Base-by-base conservation (phyloP, 495 filamentous ascomycete genomes). In the Cercophora sp. region DNA sequence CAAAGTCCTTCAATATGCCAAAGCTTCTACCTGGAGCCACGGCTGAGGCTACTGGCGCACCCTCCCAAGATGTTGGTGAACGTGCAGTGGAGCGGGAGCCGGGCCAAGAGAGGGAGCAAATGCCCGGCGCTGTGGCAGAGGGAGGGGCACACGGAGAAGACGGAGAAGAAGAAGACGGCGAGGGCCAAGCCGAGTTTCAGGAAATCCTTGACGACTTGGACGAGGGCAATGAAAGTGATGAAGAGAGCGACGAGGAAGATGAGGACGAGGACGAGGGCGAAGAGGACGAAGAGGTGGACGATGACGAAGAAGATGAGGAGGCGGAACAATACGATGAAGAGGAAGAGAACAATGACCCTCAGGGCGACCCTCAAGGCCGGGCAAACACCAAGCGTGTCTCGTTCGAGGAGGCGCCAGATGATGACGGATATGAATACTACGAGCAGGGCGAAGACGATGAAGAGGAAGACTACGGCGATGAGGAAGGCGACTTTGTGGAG, bases 341-440 rank as follows among this genome's bases (percentile, higher is more conserved):
- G 5, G 46, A 57, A 22, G 44, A 51, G 20, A 50, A 49, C 4
- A 51, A 48, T 11, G 43, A 48, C 11, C n/a, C n/a, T n/a, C n/a
- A n/a, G n/a, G n/a, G n/a, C n/a, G n/a, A n/a, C n/a, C n/a, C n/a
- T n/a, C n/a, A n/a, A n/a, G n/a, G n/a, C n/a, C n/a, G n/a, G n/a
- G n/a, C n/a, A n/a, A n/a, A n/a, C n/a, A n/a, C n/a, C n/a, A n/a
- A n/a, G n/a, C n/a, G n/a, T n/a, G n/a, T n/a, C n/a, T n/a, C 44
- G 52, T 11, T 26, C 16, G 13, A 32, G 13, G 40, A 43, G 40
- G 51, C 45, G 5, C 50, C 54, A 18, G 64, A 54, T 3, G 58
- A 67, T 1, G 61, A 50, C n/a, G 1, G 59, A 54, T 3, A 56
- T 57, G 19, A 48, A 55, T 40, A 62, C 10, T 54, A 43, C 4